Percentiles rank a stretch among this genome's conserved stretches.
These are phyloP conservation scores for Lecanicillium sp. DNA, from an alignment of 2,329 filamentous ascomycete genomes.

Conservation along the genomic window DNA sequence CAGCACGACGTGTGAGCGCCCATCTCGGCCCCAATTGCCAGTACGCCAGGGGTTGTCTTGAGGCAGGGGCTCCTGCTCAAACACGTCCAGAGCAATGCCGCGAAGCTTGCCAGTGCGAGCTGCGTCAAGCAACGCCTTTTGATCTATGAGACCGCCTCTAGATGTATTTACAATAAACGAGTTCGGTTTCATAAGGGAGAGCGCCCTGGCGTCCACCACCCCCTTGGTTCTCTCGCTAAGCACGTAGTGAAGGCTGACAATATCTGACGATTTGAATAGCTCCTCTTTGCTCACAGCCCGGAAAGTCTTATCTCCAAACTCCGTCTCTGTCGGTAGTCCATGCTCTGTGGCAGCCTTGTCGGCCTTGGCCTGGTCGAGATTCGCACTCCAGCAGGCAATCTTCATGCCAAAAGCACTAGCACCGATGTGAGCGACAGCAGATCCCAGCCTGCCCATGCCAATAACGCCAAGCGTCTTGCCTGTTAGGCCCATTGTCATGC, in stretches of 20 bases:
- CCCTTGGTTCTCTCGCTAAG: conserved; percentile 54
- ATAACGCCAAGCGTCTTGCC: conserved; percentile 53
- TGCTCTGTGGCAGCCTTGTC: conserved; percentile 44
- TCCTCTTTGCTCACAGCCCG: conserved; percentile 51
- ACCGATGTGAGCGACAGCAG: conserved; percentile 49
- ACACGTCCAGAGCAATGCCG: conserved; percentile 67
- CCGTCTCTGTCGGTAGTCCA: conserved; percentile 46
- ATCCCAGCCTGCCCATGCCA: conserved; percentile 55
- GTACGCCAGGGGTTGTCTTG: conserved; percentile 58
- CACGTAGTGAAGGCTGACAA: conserved; percentile 62
- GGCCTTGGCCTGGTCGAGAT: conserved; percentile 53
- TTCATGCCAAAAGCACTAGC: conserved; percentile 55
- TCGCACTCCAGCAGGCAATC: conserved; percentile 56
- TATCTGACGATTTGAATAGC: conserved; percentile 52
- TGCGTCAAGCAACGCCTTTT: conserved; percentile 51
- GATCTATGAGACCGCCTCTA: conserved; percentile 60
- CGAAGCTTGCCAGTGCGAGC: conserved; percentile 51
- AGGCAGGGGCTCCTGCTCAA: conserved; percentile 62
- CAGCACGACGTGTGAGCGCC: conserved; percentile 51
- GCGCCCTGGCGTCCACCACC: conserved; percentile 46
- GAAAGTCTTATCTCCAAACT: conserved; percentile 44
- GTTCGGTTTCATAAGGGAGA: conserved; percentile 51
- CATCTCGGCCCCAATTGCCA: conserved; percentile 52
- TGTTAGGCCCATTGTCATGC: conserved; percentile 44
- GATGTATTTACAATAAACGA: conserved; percentile 66